Evolutionary conservation across 257 asterid genomes (phyloP).

Genomic region (Lavandula angustifolia): DNA sequence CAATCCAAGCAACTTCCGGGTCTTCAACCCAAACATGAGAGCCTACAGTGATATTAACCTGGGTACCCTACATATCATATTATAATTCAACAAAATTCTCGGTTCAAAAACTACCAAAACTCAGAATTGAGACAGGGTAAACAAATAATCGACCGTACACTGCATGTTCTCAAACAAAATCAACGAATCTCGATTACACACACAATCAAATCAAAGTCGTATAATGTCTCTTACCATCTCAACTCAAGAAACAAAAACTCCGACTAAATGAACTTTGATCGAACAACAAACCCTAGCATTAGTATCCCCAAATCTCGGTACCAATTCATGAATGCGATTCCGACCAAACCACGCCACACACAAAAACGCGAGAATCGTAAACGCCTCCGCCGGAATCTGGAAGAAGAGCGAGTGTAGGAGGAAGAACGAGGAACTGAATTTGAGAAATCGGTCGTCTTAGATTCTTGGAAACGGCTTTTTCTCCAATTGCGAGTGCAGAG

Average conservation of each 20-base stretch:
- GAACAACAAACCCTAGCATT: conserved; percentile 31
- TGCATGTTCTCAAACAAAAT: conserved; percentile 7
- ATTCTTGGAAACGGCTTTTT: conserved; percentile 32
- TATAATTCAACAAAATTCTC: neutral
- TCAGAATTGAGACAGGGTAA: conserved; percentile 5
- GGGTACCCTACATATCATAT: conserved; percentile 74
- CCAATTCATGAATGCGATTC: neutral
- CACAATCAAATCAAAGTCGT: conserved; percentile 20
- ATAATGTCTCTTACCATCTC: conserved; percentile 37
- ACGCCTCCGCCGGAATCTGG: conserved; percentile 29
- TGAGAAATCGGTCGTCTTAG: conserved; percentile 24
- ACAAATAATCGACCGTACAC: conserved; percentile 4
- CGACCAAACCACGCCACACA: conserved; percentile 3
- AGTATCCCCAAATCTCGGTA: conserved; percentile 25
- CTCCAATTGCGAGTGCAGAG: conserved; percentile 30
- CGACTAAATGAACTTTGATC: conserved; percentile 30
- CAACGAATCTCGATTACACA: conserved; percentile 1
- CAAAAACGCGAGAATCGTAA: conserved; percentile 7
- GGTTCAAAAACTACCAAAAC: conserved; percentile 1
- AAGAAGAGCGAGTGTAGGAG: conserved; percentile 17
- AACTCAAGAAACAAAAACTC: conserved; percentile 24
- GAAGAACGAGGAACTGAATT: neutral
- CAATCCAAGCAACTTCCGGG: conserved; percentile 71
- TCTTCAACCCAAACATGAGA: conserved; percentile 96
- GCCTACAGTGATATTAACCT: conserved; percentile 76